Evolutionary conservation across 2,329 filamentous ascomycete genomes (phyloP), one percentile per base, ranked within the genome.

Genomic region (Zelopaecilomyces penicillatus): DNA sequence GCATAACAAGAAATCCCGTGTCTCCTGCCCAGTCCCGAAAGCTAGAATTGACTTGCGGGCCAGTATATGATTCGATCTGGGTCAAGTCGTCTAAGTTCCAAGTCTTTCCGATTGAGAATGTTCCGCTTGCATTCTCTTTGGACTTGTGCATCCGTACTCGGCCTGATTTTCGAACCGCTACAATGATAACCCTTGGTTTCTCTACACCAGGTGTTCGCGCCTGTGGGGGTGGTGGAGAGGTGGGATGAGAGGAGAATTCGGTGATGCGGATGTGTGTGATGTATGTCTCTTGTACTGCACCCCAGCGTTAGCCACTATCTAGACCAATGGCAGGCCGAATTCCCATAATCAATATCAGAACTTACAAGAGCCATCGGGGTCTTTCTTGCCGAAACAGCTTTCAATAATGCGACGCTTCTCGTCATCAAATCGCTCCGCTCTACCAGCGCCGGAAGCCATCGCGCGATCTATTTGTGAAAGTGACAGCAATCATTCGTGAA

Each of bases 51-150:
- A 77, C 59, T 62, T 71, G 66, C 19, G 78, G 64, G 37, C 82
- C 75, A 5, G 80, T 83, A 59, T 83, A 97, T 28, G 88, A 93
- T 62, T 95, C 85, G 52, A 98, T 86, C 38, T 78, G 75, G 4
- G 78, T 77, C 40, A 98, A 70, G 60, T 98, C 93, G 65, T 97
- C 91, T 54, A 98, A 77, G 62, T 90, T 86, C 93, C 93, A 98
- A 4, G 93, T 95, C 69, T 98, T 98, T 53, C 93, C 93, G 54
- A 98, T 95, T 19, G 91, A 97, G 65, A 96, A 98, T 27, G 87
- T 82, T 45, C 89, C 89, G 63, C 95, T 96, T 45, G 78, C 74
- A 63, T 98, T 98, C 68, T 98, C 93, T 56, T 95, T 84, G 46
- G 89, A 91, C 67, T 98, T 98, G 73, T 98, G 93, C 71, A 98